Percentiles rank a stretch among this genome's conserved stretches.
Conservation (phyloP, 2,329 filamentous ascomycete species). For the Fusarium humuli region DNA sequence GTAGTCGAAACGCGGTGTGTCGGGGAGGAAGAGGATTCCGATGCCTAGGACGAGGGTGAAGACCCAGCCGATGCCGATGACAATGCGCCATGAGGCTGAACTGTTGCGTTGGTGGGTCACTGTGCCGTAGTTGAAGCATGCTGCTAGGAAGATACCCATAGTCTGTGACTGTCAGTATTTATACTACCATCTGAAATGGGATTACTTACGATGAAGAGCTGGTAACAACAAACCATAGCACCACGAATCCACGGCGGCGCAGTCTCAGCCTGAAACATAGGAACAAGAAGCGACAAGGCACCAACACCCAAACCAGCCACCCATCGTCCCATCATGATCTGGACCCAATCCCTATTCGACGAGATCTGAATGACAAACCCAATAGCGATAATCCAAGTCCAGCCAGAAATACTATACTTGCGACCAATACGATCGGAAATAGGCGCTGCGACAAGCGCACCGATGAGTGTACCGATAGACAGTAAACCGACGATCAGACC, state of each 20-base stretch:
- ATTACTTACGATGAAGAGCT: constrained; percentile 71
- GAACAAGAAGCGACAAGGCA: constrained; percentile 71
- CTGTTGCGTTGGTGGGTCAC: constrained; percentile 56
- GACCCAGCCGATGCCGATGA: constrained; percentile 65
- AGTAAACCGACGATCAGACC: constrained; percentile 70
- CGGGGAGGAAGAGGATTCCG: constrained; percentile 63
- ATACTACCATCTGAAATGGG: too few species aligned
- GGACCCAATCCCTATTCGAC: constrained; percentile 67
- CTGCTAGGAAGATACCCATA: constrained; percentile 71
- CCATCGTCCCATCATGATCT: constrained; percentile 73
- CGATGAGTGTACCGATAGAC: constrained; percentile 70
- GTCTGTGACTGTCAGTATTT: neutral
- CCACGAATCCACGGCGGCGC: constrained; percentile 75
- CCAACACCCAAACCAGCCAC: constrained; percentile 76
- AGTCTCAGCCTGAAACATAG: constrained; percentile 81
- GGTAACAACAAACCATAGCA: constrained; percentile 73
- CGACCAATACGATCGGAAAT: constrained; percentile 75
- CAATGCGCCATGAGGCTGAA: constrained; percentile 70
- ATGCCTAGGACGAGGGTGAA: constrained; percentile 62
- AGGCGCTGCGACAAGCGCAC: constrained; percentile 69
- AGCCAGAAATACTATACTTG: constrained; percentile 70
- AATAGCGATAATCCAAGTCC: constrained; percentile 69
- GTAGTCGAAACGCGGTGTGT: constrained; percentile 65
- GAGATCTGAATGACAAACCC: constrained; percentile 77
- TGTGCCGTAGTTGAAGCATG: constrained; percentile 73